A percentile compares a stretch with the other conserved stretches of the same genome.
Conservation (phyloP, 2,329 filamentous ascomycete species). For the Claviceps digitariae region DNA sequence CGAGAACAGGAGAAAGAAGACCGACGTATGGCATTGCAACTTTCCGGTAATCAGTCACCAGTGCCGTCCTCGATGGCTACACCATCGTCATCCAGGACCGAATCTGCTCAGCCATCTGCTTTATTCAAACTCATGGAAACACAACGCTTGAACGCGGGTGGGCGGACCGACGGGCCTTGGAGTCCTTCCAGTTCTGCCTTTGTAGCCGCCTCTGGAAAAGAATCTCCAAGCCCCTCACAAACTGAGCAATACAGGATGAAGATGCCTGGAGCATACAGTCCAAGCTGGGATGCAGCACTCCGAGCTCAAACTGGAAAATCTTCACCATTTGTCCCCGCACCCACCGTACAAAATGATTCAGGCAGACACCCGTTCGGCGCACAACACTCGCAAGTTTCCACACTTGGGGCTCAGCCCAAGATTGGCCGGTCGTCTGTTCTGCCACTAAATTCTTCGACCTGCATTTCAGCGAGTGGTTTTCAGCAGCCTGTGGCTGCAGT, state of each 20-base stretch:
- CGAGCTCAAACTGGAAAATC: background rate
- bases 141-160: conserved; percentile 10
- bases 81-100: background rate
- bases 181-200: background rate
- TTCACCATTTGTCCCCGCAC: background rate
- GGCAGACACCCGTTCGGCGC: background rate
- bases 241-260: background rate
- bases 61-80: background rate
- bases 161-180: background rate
- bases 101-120: conserved; percentile 9
- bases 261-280: conserved; percentile 12
- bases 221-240: background rate
- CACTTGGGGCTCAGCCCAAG: background rate
- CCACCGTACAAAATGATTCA: background rate
- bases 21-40: conserved; percentile 14
- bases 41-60: conserved; percentile 12
- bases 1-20: conserved; percentile 17
- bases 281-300: conserved; percentile 1
- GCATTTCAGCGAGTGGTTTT: background rate
- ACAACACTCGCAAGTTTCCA: background rate
- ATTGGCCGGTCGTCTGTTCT: background rate
- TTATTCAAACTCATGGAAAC: conserved; percentile 17
- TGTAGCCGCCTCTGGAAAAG: background rate
- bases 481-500: background rate
- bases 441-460: background rate